phyloP scores from a whole-genome alignment of 805 yeast species.

The Ogataea siamensis region DNA sequence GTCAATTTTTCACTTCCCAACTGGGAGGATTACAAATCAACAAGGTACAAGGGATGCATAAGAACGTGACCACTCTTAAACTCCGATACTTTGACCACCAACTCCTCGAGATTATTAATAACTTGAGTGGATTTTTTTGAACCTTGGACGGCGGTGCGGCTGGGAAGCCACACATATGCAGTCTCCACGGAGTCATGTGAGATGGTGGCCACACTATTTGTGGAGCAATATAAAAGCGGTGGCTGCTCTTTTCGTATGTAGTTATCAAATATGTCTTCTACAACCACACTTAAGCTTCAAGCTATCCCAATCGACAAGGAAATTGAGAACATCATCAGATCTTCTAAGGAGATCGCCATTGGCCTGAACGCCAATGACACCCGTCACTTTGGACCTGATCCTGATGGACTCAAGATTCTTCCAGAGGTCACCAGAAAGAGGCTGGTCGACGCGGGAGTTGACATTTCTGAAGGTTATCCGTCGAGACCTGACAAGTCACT shows the following conservation, averaged over 20 bases:
- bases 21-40: neutral
- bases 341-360: constrained; percentile 15
- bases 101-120: constrained; percentile 1
- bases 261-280: constrained; percentile 3
- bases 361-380: constrained; percentile 13
- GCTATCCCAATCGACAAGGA: constrained; percentile 23
- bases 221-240: constrained; percentile 1
- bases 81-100: constrained; percentile 7
- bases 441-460: constrained; percentile 37
- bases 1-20: constrained; percentile 1
- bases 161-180: constrained; percentile 1
- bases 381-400: constrained; percentile 21
- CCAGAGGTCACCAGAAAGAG: constrained; percentile 33
- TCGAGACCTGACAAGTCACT: constrained; percentile 33
- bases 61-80: neutral
- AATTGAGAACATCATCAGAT: constrained; percentile 24
- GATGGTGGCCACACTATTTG: constrained; percentile 2
- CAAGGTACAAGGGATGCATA: neutral
- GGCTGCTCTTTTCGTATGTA: neutral
- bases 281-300: constrained; percentile 16
- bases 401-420: constrained; percentile 28
- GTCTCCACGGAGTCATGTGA: neutral
- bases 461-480: constrained; percentile 41
- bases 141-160: constrained; percentile 5
- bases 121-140: constrained; percentile 5